phyloP scores from a whole-genome alignment of 805 yeast species.

The Pichia paraexigua region DNA sequence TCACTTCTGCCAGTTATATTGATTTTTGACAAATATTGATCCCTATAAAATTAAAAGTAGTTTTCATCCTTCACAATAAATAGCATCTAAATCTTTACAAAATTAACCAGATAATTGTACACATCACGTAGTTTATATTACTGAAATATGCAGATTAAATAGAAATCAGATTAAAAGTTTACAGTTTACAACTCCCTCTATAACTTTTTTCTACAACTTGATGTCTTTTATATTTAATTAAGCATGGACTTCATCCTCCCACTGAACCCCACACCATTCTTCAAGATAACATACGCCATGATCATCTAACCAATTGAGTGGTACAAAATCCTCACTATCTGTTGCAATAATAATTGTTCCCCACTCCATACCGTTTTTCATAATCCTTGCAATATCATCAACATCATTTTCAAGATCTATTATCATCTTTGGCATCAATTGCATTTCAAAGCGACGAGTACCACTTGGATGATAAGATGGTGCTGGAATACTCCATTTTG shows the following conservation, averaged over 20 bases:
- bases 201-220: no score
- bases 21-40: no score
- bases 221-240: not conserved
- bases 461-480: constrained; percentile 58
- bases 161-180: no score
- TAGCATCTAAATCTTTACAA: no score
- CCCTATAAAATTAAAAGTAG: no score
- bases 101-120: no score
- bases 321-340: constrained; percentile 14
- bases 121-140: no score
- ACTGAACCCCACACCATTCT: constrained; percentile 24
- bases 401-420: constrained; percentile 58
- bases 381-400: constrained; percentile 32
- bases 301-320: constrained; percentile 11
- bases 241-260: constrained; percentile 16
- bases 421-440: constrained; percentile 90
- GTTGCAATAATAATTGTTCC: constrained; percentile 86
- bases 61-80: no score
- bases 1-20: no score
- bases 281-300: constrained; percentile 18
- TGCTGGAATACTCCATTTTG: constrained; percentile 37
- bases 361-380: constrained; percentile 88
- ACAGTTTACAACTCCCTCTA: no score
- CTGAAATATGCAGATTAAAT: no score
- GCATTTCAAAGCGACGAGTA: constrained; percentile 67